Percentiles rank a stretch among this genome's conserved stretches.
phyloP scores from a whole-genome alignment of 2,329 filamentous ascomycete genomes.

The Penicillium sp. region DNA sequence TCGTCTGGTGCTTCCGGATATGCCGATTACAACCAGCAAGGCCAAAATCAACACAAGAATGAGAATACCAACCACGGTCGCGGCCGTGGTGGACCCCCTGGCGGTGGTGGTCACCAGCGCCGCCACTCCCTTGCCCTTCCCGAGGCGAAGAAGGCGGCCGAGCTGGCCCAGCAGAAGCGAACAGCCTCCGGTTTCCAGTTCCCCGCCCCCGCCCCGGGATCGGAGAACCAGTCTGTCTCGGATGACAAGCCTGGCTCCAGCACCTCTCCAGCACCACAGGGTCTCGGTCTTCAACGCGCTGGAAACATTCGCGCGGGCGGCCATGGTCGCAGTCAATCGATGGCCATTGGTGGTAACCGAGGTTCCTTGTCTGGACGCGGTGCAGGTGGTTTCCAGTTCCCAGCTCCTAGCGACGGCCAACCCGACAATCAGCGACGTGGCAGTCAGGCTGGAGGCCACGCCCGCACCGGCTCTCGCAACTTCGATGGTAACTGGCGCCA shows the following conservation, averaged over 20 bases:
- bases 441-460: conserved; percentile 73
- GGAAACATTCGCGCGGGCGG: conserved; percentile 84
- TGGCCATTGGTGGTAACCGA: conserved; percentile 63
- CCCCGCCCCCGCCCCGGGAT: conserved; percentile 67
- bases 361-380: conserved; percentile 64
- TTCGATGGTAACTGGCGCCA: conserved; percentile 99
- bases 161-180: conserved; percentile 93
- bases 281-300: conserved; percentile 69
- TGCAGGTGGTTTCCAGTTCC: conserved; percentile 73
- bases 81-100: conserved; percentile 70
- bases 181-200: conserved; percentile 95
- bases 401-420: conserved; percentile 54
- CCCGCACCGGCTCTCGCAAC: conserved; percentile 81
- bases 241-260: conserved; percentile 47
- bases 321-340: conserved; percentile 52
- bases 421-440: conserved; percentile 74
- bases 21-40: conserved; percentile 72
- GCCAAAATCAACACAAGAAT: conserved; percentile 64
- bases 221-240: conserved; percentile 58
- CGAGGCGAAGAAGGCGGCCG: conserved; percentile 96
- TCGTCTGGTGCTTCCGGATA: conserved; percentile 86
- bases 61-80: conserved; percentile 71
- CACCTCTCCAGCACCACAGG: conserved; percentile 57
- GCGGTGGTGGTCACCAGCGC: conserved; percentile 75
- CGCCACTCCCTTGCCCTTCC: conserved; percentile 92